Evolutionary conservation across 371 early-diverging fungal genomes (phyloP).

Genomic region (Entomophthora muscae): DNA sequence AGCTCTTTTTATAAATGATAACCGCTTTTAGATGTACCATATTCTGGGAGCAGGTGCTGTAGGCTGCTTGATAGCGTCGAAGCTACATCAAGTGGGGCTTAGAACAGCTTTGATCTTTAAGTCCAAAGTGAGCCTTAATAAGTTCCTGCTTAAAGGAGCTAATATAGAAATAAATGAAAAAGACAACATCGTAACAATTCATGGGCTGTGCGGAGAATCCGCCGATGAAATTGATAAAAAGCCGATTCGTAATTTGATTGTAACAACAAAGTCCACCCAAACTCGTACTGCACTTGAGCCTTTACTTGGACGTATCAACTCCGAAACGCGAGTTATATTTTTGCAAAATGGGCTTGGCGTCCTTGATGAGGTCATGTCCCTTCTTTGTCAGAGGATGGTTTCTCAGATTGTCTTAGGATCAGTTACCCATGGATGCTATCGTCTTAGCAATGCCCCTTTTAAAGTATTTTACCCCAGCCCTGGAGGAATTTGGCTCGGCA

Average conservation of each 20-base stretch:
- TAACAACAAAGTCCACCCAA: slow-evolving; percentile 28
- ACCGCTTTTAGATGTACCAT: slow-evolving; percentile 12
- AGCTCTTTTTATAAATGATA: not conserved
- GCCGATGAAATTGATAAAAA: slow-evolving; percentile 8
- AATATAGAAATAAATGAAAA: not conserved
- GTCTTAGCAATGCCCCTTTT: slow-evolving; percentile 20
- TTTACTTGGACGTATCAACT: slow-evolving; percentile 18
- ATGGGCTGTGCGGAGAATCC: slow-evolving; percentile 10
- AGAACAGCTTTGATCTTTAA: slow-evolving; percentile 17
- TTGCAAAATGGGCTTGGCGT: slow-evolving; percentile 47
- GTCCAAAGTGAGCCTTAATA: not conserved
- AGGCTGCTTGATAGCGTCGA: slow-evolving; percentile 20
- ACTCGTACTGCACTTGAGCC: slow-evolving; percentile 21
- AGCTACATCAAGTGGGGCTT: slow-evolving; percentile 13
- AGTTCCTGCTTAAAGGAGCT: not conserved
- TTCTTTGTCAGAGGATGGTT: slow-evolving; percentile 16
- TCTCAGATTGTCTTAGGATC: slow-evolving; percentile 21
- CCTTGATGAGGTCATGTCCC: slow-evolving; percentile 24
- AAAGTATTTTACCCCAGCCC: slow-evolving; percentile 26
- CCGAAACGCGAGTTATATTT: slow-evolving; percentile 23
- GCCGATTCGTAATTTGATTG: slow-evolving; percentile 15
- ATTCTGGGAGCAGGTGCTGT: slow-evolving; percentile 26
- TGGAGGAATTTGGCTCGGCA: slow-evolving; percentile 18
- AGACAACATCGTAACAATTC: not conserved
- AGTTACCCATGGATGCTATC: slow-evolving; percentile 35